Evolutionary conservation across 2,329 filamentous ascomycete species (phyloP).

Genomic region (Paraconiothyrium sp.): DNA sequence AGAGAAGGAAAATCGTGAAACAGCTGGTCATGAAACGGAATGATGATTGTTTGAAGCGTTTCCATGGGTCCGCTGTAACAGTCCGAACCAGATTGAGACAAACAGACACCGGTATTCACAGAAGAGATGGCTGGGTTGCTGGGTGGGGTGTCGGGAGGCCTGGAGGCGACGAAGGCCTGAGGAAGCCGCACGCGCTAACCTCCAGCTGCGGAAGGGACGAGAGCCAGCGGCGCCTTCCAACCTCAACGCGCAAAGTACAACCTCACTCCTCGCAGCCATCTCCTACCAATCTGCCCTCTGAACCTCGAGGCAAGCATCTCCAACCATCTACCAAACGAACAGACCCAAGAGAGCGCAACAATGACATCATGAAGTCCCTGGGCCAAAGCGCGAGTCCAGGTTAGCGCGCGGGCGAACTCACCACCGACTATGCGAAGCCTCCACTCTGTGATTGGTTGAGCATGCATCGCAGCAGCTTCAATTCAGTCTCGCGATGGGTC

Average conservation of each 20-base stretch:
- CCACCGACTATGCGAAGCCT: constrained; percentile 18
- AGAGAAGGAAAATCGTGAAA: not conserved
- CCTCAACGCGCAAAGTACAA: not conserved
- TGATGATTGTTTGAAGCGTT: not conserved
- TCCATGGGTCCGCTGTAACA: not conserved
- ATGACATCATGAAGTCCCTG: not conserved
- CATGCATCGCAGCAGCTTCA: constrained; percentile 2
- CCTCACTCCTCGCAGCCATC: no score
- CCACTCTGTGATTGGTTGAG: constrained; percentile 12
- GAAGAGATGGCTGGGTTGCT: not conserved
- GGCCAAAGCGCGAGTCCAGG: not conserved
- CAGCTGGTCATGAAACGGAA: not conserved
- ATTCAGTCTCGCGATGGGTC: not conserved
- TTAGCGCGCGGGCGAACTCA: constrained; percentile 17
- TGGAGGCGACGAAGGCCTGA: no score
- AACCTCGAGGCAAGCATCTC: not conserved
- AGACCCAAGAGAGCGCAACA: not conserved
- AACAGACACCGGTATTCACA: not conserved
- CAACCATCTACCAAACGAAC: not conserved
- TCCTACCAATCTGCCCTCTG: not conserved
- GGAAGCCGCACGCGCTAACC: not conserved
- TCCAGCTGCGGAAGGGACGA: not conserved
- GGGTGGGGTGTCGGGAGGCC: not conserved
- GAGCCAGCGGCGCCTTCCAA: not conserved
- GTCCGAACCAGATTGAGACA: not conserved